Conservation (phyloP, 2,329 filamentous ascomycete genomes). For the Ophiostoma sp. region DNA sequence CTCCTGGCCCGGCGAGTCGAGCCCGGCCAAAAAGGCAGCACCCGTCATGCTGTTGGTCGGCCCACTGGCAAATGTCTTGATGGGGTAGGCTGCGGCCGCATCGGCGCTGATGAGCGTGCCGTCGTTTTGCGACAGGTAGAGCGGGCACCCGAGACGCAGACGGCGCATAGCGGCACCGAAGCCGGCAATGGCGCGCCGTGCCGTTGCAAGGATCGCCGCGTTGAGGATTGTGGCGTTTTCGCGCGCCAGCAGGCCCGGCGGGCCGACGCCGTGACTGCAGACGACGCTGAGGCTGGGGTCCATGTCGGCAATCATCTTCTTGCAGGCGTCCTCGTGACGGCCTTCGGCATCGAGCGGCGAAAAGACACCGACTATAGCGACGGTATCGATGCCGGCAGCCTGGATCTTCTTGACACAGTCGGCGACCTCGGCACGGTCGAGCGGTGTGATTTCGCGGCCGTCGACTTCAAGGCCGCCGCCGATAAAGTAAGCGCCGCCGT, state of each 20-base stretch:
- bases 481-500: conserved; percentile 43
- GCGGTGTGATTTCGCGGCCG: conserved; percentile 42
- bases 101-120: conserved; percentile 42
- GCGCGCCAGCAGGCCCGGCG: conserved; percentile 42
- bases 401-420: conserved; percentile 28
- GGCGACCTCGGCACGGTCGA: conserved; percentile 38
- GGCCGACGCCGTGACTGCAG: conserved; percentile 34
- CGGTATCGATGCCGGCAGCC: conserved; percentile 34
- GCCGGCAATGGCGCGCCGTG: conserved; percentile 41
- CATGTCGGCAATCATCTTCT: conserved; percentile 44
- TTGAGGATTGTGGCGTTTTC: conserved; percentile 52
- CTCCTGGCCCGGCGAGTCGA: neutral
- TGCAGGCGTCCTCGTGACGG: conserved; percentile 47
- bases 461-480: conserved; percentile 52
- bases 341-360: conserved; percentile 52
- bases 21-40: conserved; percentile 41
- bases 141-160: conserved; percentile 36
- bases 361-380: conserved; percentile 55
- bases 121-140: conserved; percentile 49
- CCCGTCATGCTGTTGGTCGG: conserved; percentile 40
- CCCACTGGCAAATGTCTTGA: conserved; percentile 40
- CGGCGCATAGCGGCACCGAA: conserved; percentile 43
- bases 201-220: conserved; percentile 45
- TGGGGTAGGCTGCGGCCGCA: conserved; percentile 40
- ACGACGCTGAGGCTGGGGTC: conserved; percentile 34